Evolutionary conservation across 345 rosid genomes (phyloP).

Genomic region (Ailanthus altissimus): DNA sequence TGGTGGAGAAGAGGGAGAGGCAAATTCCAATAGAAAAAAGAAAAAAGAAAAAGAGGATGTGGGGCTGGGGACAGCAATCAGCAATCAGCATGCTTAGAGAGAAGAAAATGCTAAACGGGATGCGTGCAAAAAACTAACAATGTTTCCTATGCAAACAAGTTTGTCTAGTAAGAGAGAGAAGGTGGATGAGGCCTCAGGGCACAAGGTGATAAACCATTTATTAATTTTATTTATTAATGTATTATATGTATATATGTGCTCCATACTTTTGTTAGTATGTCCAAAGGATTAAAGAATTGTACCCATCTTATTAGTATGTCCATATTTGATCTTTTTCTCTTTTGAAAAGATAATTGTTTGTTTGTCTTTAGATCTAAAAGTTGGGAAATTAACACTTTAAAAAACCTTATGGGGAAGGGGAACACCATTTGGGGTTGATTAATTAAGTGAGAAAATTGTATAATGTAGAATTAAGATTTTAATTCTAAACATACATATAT

Average conservation of each 20-base stretch:
- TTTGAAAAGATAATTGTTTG: conserved; percentile 28
- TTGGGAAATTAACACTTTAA: not conserved
- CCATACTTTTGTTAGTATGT: too few relatives aligned
- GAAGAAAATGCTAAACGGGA: conserved; percentile 37
- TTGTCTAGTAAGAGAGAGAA: conserved; percentile 53
- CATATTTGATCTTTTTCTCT: conserved; percentile 25
- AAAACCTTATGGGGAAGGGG: conserved; percentile 11
- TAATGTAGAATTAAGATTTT: too few relatives aligned
- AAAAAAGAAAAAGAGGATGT: conserved; percentile 2
- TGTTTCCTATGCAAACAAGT: conserved; percentile 61
- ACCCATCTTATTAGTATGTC: conserved; percentile 55
- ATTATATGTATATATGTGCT: conserved; percentile 19
- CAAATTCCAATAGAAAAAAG: conserved; percentile 9
- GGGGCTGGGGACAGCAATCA: conserved; percentile 30
- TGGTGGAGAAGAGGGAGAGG: conserved; percentile 27
- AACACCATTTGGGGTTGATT: conserved; percentile 23
- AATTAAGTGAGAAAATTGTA: not conserved
- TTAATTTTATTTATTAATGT: not conserved
- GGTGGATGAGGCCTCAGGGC: conserved; percentile 53
- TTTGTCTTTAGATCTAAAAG: conserved; percentile 25
- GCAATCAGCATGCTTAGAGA: conserved; percentile 41
- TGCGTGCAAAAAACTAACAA: conserved; percentile 35
- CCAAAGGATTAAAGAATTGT: conserved; percentile 28
- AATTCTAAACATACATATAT: too few relatives aligned
- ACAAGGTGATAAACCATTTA: conserved; percentile 47